Evolutionary conservation across 2,329 filamentous ascomycete genomes (phyloP).

Genomic region (Nigrospora oryzae): DNA sequence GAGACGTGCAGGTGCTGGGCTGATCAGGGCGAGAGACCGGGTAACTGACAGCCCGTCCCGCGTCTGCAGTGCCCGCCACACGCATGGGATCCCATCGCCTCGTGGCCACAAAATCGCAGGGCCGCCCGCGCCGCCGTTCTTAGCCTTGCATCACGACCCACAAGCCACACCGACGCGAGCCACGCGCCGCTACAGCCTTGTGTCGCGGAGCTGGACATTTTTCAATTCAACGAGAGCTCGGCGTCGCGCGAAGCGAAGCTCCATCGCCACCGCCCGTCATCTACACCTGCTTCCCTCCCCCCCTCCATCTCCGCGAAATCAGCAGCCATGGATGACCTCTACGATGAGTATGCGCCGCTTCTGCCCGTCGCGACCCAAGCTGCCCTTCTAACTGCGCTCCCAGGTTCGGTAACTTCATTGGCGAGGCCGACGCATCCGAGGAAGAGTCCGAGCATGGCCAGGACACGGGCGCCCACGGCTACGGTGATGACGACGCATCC

Average conservation of each 20-base stretch:
- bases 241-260: background rate
- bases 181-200: too few relatives aligned
- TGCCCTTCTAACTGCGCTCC: background rate
- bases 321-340: constrained; percentile 78
- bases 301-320: background rate
- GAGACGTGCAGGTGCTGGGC: too few relatives aligned
- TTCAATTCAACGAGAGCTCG: background rate
- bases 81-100: too few relatives aligned
- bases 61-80: too few relatives aligned
- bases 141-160: background rate
- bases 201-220: too few relatives aligned
- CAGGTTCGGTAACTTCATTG: constrained; percentile 97
- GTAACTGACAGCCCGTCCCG: too few relatives aligned
- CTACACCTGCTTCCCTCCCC: constrained; percentile 10
- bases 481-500: constrained; percentile 68
- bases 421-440: constrained; percentile 78
- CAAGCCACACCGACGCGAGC: background rate
- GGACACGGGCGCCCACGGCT: constrained; percentile 69
- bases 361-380: too few relatives aligned
- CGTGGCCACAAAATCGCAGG: too few relatives aligned
- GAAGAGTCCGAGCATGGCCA: constrained; percentile 73
- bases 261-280: constrained; percentile 4
- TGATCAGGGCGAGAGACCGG: too few relatives aligned
- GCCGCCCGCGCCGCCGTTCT: background rate
- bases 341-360: constrained; percentile 66